Conservation (phyloP, 305 asterid genomes). For the Fraxinus sp. region DNA sequence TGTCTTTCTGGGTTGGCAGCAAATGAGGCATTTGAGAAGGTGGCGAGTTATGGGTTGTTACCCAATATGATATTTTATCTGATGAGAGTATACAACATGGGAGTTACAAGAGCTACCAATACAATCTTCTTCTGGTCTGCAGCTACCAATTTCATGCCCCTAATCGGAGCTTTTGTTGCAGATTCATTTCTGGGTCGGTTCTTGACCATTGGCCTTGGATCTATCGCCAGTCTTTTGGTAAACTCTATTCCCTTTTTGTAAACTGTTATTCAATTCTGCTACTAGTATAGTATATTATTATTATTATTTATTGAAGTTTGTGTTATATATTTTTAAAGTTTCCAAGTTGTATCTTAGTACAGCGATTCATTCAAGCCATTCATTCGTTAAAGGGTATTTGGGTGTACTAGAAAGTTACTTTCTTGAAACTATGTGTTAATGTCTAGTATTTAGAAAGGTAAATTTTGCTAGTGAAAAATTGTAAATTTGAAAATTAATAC, state of each 20-base stretch:
- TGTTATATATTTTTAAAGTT: neutral
- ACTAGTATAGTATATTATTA: neutral
- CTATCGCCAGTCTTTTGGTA: constrained; percentile 47
- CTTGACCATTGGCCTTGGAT: constrained; percentile 46
- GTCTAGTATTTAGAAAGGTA: neutral
- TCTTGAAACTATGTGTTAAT: neutral
- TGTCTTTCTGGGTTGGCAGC: constrained; percentile 16
- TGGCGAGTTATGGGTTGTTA: constrained; percentile 35
- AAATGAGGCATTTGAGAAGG: constrained; percentile 41
- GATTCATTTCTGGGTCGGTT: constrained; percentile 58
- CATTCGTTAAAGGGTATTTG: neutral
- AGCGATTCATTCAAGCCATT: neutral
- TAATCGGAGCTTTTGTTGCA: constrained; percentile 53
- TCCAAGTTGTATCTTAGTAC: neutral
- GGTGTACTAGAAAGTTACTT: neutral
- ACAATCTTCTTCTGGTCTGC: constrained; percentile 35
- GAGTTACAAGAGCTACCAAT: constrained; percentile 27
- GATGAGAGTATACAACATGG: constrained; percentile 33
- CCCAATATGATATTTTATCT: constrained; percentile 38
- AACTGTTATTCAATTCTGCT: neutral
- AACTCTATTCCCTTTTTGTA: neutral
- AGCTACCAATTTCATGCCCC: constrained; percentile 51
- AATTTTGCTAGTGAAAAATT: neutral
- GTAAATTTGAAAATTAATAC: neutral
- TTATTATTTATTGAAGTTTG: neutral